Evolutionary conservation across 23 red algal species (phyloP).

Genomic region (Gracilaria vermiculophylla): DNA sequence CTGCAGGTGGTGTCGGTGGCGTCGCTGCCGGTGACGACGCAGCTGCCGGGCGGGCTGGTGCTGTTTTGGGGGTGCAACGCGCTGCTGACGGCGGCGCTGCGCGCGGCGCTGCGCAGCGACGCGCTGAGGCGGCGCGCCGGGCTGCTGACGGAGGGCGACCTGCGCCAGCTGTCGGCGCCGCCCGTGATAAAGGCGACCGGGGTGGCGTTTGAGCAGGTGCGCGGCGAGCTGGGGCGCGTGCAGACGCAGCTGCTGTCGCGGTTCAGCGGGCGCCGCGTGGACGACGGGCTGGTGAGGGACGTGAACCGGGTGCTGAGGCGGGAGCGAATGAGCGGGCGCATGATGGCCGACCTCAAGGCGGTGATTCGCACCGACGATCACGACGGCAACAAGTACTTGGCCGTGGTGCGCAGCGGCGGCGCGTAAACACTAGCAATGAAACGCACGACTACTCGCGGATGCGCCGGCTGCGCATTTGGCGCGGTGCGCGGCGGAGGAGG

Average conservation of each 20-base stretch:
- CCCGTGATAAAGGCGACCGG: conserved; percentile 22
- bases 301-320: conserved; percentile 42
- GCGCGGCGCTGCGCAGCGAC: conserved; percentile 3
- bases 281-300: conserved; percentile 17
- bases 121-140: conserved; percentile 5
- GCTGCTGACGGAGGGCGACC: conserved; percentile 23
- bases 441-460: no score
- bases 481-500: no score
- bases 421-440: no score
- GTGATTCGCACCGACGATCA: conserved; percentile 40
- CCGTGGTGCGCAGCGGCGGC: neutral
- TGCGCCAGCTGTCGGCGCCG: conserved; percentile 3
- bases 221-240: conserved; percentile 27
- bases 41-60: conserved; percentile 44
- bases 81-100: conserved; percentile 4
- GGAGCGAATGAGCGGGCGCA: conserved; percentile 43
- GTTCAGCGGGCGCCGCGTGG: conserved; percentile 24
- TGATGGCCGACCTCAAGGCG: conserved; percentile 40
- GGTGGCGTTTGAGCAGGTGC: conserved; percentile 33
- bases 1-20: conserved; percentile 54
- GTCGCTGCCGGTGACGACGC: conserved; percentile 29
- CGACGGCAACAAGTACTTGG: conserved; percentile 58
- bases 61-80: conserved; percentile 53
- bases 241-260: conserved; percentile 19
- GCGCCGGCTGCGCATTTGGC: no score